Evolutionary conservation across 129 eudicot genomes (phyloP).

Genomic region (Flaveria sonorensis): DNA sequence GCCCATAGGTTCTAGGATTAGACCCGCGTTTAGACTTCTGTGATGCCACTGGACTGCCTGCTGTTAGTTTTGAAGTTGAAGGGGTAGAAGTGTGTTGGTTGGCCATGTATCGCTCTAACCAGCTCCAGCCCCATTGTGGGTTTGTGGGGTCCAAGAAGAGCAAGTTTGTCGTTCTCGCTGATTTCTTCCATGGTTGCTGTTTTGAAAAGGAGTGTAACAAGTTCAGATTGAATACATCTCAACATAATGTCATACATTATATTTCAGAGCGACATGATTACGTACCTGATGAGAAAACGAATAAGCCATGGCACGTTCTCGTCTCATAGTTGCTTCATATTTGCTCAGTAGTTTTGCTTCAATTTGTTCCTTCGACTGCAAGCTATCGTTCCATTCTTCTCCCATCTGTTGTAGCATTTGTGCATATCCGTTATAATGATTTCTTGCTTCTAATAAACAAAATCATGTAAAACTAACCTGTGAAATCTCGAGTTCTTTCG

Average conservation of each 20-base stretch:
- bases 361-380: conserved; percentile 78
- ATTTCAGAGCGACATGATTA: neutral
- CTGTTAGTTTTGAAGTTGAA: conserved; percentile 38
- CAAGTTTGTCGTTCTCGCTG: conserved; percentile 57
- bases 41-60: conserved; percentile 29
- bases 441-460: neutral
- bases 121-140: conserved; percentile 99
- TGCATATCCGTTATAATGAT: neutral
- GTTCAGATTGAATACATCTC: neutral
- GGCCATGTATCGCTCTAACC: conserved; percentile 93
- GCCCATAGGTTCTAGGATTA: conserved; percentile 44
- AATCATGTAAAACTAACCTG: conserved; percentile 48
- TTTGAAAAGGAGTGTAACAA: neutral
- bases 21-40: conserved; percentile 53
- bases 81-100: conserved; percentile 58
- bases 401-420: conserved; percentile 52
- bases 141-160: conserved; percentile 89
- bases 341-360: conserved; percentile 74
- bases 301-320: conserved; percentile 92
- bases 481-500: conserved; percentile 69
- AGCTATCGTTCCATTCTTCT: conserved; percentile 82
- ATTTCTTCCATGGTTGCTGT: conserved; percentile 86
- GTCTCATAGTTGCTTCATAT: conserved; percentile 86
- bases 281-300: conserved; percentile 94
- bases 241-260: neutral